Evolutionary conservation across 805 yeast genomes (phyloP), one percentile per base, ranked within the genome.

Genomic region (Suhomyces pyralidae): DNA sequence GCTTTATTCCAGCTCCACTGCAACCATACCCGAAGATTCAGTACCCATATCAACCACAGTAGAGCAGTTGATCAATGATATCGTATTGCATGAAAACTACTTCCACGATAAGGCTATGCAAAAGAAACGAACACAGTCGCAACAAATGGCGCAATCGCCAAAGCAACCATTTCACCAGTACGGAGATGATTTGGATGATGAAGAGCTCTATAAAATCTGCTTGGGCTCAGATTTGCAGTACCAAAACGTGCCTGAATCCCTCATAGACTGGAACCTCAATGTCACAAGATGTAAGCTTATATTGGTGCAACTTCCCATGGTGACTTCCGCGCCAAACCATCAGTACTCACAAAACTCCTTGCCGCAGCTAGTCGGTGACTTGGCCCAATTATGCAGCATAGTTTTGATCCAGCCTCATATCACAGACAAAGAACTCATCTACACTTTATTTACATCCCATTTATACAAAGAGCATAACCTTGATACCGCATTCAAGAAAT

Each of bases 191-290:
- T 52, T 51, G 14, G 66, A 64, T 40, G 63, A 61, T 17, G 70
- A 66, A 30, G 74, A 69, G 40, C 56, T 63, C 14, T 68, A 64
- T 55, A 69, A 68, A 49, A 74, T 75, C 46, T 70, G 76, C 14
- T 58, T 75, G 34, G 79, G 79, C 3, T 66, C 74, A n/a, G 73
- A 65, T 12, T 63, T 75, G 28, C 62, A 60, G 51, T 74, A 73
- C 57, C 79, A 75, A 53, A 64, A 68, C 52, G 61, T 61, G 8
- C 71, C 73, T 28, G 81, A 78, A 55, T 63, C 70, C 15, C 62
- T 80, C 12, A 69, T 80, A 10, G 83, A 79, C 59, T 80, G 83
- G 83, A 79, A 79, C 58, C 66, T 80, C 48, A 80, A 80, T 57
- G 76, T 79, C 43, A 73, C 82, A 15, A 63, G 84, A 46, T 76